Conservation (phyloP, 192 early-diverging fungal species). For the Linnemannia zychae region DNA sequence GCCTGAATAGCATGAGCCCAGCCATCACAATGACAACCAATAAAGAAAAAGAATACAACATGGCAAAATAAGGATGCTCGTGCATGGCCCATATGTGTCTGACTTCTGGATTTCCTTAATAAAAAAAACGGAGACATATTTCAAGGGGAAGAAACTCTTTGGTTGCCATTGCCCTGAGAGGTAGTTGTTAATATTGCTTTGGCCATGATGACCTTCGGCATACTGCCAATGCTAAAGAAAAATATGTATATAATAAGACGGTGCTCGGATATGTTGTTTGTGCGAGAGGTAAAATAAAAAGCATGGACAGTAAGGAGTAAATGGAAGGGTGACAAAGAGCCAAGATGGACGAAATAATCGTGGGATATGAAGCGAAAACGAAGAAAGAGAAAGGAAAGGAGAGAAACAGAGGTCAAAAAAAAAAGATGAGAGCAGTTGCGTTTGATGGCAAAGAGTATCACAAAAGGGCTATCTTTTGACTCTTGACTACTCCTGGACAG, state of each 20-base stretch:
- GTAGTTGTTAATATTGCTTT: not conserved
- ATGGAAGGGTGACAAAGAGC: not conserved
- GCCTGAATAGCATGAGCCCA: not conserved
- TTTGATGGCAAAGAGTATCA: too few species aligned
- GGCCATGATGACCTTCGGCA: not conserved
- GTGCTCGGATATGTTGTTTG: not conserved
- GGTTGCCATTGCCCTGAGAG: not conserved
- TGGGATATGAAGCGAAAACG: not conserved
- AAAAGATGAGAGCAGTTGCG: not conserved
- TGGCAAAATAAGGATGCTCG: too few species aligned
- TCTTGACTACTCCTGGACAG: too few species aligned
- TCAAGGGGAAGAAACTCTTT: not conserved
- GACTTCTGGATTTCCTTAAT: not conserved
- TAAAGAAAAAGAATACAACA: not conserved
- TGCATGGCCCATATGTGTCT: too few species aligned
- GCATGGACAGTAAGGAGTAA: not conserved
- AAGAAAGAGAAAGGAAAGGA: not conserved
- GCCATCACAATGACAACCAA: not conserved
- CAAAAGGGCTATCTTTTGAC: too few species aligned
- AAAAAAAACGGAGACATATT: not conserved
- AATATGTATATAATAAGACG: not conserved
- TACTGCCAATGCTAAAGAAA: not conserved
- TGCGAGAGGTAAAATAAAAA: not conserved
- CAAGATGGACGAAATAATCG: not conserved
- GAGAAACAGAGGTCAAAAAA: not conserved